Conservation (phyloP, 306 rosid species). For the Glycine tomentella region DNA sequence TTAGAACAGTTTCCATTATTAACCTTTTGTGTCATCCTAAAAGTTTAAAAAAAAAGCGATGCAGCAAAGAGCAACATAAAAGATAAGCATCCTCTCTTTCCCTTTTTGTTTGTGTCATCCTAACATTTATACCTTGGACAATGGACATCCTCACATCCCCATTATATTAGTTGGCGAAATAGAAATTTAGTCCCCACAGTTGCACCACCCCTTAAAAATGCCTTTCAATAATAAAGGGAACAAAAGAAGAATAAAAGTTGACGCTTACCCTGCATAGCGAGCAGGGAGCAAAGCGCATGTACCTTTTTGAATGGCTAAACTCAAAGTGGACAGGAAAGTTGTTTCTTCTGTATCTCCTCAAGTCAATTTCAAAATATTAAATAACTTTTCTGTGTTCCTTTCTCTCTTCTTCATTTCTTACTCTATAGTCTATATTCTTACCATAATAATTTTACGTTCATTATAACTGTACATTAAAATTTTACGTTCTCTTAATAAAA, state of each 20-base stretch:
- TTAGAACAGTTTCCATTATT: not conserved
- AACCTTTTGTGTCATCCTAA: constrained; percentile 31
- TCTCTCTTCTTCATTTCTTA: not conserved
- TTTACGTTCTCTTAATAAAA: not conserved
- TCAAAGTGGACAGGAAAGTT: constrained; percentile 42
- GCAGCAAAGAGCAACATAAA: constrained; percentile 14
- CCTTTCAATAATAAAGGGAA: constrained; percentile 54
- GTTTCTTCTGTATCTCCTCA: constrained; percentile 43
- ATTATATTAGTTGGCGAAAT: constrained; percentile 31
- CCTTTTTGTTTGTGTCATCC: constrained; percentile 33
- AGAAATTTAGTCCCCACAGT: constrained; percentile 57
- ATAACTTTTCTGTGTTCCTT: not conserved
- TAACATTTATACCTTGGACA: constrained; percentile 34
- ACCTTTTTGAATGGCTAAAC: constrained; percentile 58
- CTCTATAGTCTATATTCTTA: not conserved
- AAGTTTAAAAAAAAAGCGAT: constrained; percentile 36
- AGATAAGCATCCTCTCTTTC: constrained; percentile 25
- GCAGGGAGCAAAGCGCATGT: constrained; percentile 63
- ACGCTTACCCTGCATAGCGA: constrained; percentile 53
- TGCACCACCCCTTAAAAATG: constrained; percentile 33
- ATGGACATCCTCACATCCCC: not conserved
- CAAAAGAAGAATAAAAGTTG: constrained; percentile 58
- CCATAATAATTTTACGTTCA: not conserved
- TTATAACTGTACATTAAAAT: too few relatives aligned
- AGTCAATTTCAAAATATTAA: constrained; percentile 30